These are phyloP conservation scores for Phycomyces blakesleeanus DNA, from an alignment of 192 early-diverging fungal species.

Conservation along the genomic window DNA sequence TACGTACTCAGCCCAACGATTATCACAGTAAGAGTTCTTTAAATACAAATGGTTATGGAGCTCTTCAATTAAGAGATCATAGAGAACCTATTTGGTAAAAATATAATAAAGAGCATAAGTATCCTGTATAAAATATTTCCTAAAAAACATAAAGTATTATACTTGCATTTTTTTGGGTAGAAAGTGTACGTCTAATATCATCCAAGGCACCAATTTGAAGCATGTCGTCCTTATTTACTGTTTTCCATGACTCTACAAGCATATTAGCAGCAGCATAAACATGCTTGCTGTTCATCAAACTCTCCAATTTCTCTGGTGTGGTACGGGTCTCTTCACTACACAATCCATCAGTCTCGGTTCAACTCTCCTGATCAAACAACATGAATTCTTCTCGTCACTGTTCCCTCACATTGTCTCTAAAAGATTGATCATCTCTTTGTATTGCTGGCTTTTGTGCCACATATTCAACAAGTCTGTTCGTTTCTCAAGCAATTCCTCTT, in stretches of 20 bases:
- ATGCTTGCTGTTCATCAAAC: constrained; percentile 59
- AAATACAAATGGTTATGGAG: constrained; percentile 77
- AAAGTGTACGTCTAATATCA: constrained; percentile 62
- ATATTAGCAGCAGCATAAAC: constrained; percentile 62
- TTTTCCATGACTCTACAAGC: constrained; percentile 60
- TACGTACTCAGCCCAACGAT: constrained; percentile 51
- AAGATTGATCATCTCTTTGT: constrained; percentile 74
- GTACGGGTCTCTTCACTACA: constrained; percentile 62
- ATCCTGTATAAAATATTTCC: not conserved
- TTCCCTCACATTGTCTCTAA: constrained; percentile 59
- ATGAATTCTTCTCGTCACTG: not conserved
- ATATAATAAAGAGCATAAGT: constrained; percentile 5
- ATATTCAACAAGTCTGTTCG: constrained; percentile 65
- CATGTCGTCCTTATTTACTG: constrained; percentile 61
- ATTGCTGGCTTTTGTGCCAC: constrained; percentile 70
- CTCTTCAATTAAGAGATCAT: constrained; percentile 68
- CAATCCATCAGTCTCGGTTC: not conserved
- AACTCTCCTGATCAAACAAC: not conserved
- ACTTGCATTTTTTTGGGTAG: constrained; percentile 47
- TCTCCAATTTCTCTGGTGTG: constrained; percentile 61
- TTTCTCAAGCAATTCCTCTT: constrained; percentile 58
- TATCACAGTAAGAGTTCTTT: constrained; percentile 74
- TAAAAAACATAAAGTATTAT: not conserved
- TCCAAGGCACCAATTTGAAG: constrained; percentile 65
- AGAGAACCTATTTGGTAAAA: constrained; percentile 39